Base-by-base conservation (phyloP, 345 rosid species). In the Eucalyptus virginea region DNA sequence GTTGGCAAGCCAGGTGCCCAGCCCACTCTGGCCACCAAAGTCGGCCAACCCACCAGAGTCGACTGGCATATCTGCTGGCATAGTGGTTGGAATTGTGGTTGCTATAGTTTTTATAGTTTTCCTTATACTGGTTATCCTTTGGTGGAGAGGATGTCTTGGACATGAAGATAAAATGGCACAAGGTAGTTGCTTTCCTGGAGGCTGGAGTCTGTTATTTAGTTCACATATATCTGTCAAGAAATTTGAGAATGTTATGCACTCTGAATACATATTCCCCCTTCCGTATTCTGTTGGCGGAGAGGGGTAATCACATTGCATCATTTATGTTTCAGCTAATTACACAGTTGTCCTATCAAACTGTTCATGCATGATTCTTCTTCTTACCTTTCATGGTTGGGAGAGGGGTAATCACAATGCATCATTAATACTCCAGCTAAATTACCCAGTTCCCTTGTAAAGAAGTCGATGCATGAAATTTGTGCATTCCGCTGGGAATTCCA, bases 141-240 rank as follows among this genome's bases (percentile, higher is more conserved):
- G 96, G 96, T 92, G 96, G 95, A 93, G 88, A 90, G 91, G 93
- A n/a, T 92, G 91, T 90, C 89, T 92, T 24, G 89, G 93, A 87
- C 89, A 54, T 24, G 91, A 91, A 86, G 88, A 86, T 87, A 89
- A 89, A 88, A 81, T 88, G 92, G 93, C 90, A 40, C 86, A 86
- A 91, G 96, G 96, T 94, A 65, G 14, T 81, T 62, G 52, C 37
- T 58, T n/a, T 40, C 67, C 48, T 9, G 34, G 12, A 52, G 32
- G 0, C 58, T 16, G 8, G 8, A 17, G 21, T 28, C 6, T 21
- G 51, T 85, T 85, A n/a, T 42, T 85, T 40, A 26, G 32, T 3
- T 85, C 51, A 28, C 34, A 24, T 5, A 44, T 14, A 28, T 24
- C 51, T 47, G 48, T 28, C 34, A 62, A 62, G 72, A 62, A 62